Evolutionary conservation across 257 asterid species (phyloP).

Genomic region (Thymus quinquecostatus): DNA sequence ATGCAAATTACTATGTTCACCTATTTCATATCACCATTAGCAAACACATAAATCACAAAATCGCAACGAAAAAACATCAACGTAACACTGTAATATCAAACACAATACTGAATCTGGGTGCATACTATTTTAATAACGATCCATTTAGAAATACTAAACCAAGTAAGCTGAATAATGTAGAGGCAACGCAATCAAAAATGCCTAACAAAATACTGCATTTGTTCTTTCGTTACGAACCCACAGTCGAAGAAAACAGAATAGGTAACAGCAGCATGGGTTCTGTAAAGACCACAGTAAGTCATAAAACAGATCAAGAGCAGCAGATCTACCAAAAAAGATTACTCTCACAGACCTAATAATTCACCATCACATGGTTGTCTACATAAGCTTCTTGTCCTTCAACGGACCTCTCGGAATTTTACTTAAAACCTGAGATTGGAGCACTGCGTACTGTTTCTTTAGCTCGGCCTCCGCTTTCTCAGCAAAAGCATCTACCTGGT

Average conservation of each 20-base stretch:
- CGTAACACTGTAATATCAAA: not conserved
- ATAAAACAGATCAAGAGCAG: slow-evolving; percentile 31
- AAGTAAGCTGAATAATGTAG: not conserved
- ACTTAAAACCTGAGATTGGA: slow-evolving; percentile 68
- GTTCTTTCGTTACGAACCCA: slow-evolving; percentile 40
- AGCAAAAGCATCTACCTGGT: slow-evolving; percentile 80
- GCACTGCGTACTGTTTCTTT: slow-evolving; percentile 77
- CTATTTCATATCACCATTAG: not conserved
- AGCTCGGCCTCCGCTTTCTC: slow-evolving; percentile 87
- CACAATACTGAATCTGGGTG: not conserved
- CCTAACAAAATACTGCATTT: slow-evolving; percentile 30
- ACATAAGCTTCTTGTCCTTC: slow-evolving; percentile 68
- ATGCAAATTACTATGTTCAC: not conserved
- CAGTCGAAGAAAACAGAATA: slow-evolving; percentile 30
- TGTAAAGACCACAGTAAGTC: slow-evolving; percentile 35
- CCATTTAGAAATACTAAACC: not conserved
- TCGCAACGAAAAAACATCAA: not conserved
- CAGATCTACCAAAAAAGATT: slow-evolving; percentile 27
- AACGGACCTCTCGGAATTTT: slow-evolving; percentile 73
- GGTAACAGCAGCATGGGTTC: slow-evolving; percentile 41
- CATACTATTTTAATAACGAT: not conserved
- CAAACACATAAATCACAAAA: not conserved
- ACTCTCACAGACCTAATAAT: slow-evolving; percentile 29
- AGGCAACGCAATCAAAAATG: slow-evolving; percentile 28
- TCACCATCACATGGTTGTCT: slow-evolving; percentile 33